Conservation (phyloP, 805 yeast species). For the Candida nonsorbophila region DNA sequence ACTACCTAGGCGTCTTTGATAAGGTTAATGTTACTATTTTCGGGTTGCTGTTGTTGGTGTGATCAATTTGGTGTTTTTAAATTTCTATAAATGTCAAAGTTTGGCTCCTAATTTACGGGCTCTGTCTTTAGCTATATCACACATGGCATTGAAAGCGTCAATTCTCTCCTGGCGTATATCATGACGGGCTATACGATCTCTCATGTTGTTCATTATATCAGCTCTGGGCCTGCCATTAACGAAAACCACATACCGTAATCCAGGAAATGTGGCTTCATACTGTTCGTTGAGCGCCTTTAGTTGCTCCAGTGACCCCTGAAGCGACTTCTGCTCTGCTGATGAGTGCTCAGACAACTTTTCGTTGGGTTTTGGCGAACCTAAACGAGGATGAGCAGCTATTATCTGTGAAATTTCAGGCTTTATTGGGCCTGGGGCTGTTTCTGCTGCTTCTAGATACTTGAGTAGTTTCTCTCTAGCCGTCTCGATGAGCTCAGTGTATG, state of each 20-base stretch:
- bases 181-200: conserved; percentile 48
- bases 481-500: conserved; percentile 40
- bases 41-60: too few relatives aligned
- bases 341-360: conserved; percentile 59
- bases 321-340: conserved; percentile 61
- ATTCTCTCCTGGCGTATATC: conserved; percentile 50
- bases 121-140: conserved; percentile 84
- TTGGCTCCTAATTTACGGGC: conserved; percentile 47
- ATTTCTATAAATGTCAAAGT: too few relatives aligned
- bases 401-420: conserved; percentile 41
- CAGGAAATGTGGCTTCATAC: conserved; percentile 60
- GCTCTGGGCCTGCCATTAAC: conserved; percentile 77
- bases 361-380: conserved; percentile 60
- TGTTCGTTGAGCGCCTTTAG: conserved; percentile 49
- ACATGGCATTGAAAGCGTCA: conserved; percentile 82
- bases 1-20: too few relatives aligned
- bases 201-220: conserved; percentile 61
- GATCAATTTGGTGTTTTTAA: too few relatives aligned
- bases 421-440: conserved; percentile 14
- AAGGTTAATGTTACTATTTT: too few relatives aligned
- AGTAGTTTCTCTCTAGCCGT: conserved; percentile 33
- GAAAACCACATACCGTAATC: conserved; percentile 81
- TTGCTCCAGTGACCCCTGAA: conserved; percentile 43
- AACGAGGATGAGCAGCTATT: conserved; percentile 86
- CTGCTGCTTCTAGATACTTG: conserved; percentile 19